Percentiles rank a stretch among this genome's conserved stretches.
These are phyloP conservation scores for Begonia peltatifolia DNA, from an alignment of 306 rosid species.

Conservation along the genomic window DNA sequence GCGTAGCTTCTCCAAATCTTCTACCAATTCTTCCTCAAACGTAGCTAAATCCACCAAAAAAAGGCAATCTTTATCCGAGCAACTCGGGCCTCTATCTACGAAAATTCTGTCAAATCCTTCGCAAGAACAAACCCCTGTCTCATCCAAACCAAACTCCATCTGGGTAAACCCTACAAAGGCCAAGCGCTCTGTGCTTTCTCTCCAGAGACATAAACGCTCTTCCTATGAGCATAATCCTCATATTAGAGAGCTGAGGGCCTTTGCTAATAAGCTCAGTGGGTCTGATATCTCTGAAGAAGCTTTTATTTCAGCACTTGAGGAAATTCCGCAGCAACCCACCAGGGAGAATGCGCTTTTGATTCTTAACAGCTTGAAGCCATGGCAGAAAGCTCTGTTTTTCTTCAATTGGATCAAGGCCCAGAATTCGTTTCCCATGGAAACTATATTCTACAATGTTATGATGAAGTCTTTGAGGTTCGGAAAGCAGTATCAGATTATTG, in stretches of 20 bases:
- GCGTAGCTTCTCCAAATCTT: constrained; percentile 32
- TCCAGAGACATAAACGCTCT: constrained; percentile 54
- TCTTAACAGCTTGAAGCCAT: constrained; percentile 77
- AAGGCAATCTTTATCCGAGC: constrained; percentile 61
- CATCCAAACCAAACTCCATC: constrained; percentile 62
- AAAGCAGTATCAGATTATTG: constrained; percentile 66
- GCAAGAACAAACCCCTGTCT: constrained; percentile 19
- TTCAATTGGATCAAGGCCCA: constrained; percentile 67
- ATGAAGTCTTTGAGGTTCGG: constrained; percentile 93
- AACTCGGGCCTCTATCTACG: constrained; percentile 49
- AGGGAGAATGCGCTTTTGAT: constrained; percentile 60
- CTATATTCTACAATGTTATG: constrained; percentile 84
- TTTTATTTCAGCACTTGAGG: constrained; percentile 37
- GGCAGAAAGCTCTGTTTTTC: constrained; percentile 62
- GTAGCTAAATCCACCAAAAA: constrained; percentile 18
- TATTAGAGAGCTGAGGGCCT: constrained; percentile 34
- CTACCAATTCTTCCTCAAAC: constrained; percentile 21
- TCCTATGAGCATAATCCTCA: constrained; percentile 44
- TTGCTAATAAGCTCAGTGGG: constrained; percentile 49
- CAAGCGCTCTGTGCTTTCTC: constrained; percentile 48
- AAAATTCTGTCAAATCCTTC: constrained; percentile 34
- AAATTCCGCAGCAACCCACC: constrained; percentile 47
- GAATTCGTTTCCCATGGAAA: constrained; percentile 62
- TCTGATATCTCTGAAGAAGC: constrained; percentile 29
- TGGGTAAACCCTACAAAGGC: constrained; percentile 88